A percentile compares a stretch with the other conserved stretches of the same genome.
Conservation (phyloP, 495 filamentous ascomycete genomes). For the Aspergillus bridgeri region DNA sequence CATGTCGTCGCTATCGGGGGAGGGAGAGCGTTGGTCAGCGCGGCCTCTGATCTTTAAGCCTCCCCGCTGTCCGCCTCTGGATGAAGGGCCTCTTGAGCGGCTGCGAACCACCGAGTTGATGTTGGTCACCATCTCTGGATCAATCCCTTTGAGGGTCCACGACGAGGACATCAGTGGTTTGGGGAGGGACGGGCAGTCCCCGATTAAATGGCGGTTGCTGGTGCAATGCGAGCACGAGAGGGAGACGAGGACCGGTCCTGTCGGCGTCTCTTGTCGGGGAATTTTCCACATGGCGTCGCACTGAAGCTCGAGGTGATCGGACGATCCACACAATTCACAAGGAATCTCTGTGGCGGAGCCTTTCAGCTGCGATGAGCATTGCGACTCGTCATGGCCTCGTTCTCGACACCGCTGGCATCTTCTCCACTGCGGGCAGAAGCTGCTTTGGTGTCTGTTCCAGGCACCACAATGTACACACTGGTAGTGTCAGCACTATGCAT, state of each 20-base stretch:
- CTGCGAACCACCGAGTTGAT: conserved; percentile 27
- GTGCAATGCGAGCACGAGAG: conserved; percentile 50
- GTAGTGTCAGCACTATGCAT: conserved; percentile 5
- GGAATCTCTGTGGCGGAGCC: conserved; percentile 34
- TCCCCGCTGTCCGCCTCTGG: conserved; percentile 11
- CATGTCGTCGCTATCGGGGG: conserved; percentile 31
- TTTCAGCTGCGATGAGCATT: conserved; percentile 40
- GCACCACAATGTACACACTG: conserved; percentile 41
- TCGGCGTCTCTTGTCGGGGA: conserved; percentile 20
- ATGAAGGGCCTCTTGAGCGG: conserved; percentile 2
- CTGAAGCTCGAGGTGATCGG: conserved; percentile 39
- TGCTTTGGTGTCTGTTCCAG: conserved; percentile 39
- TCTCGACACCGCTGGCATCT: conserved; percentile 47
- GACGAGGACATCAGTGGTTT: conserved; percentile 25
- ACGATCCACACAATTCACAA: conserved; percentile 45
- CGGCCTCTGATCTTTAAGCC: conserved; percentile 28
- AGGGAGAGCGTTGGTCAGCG: conserved; percentile 19
- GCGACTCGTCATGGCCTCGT: conserved; percentile 37
- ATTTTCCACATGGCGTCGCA: conserved; percentile 44
- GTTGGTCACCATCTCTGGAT: conserved; percentile 35
- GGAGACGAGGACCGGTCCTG: conserved; percentile 31
- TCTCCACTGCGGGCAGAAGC: conserved; percentile 37
- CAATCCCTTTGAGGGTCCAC: conserved; percentile 35
- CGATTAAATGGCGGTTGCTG: conserved; percentile 43
- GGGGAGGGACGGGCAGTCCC: conserved; percentile 41